These are phyloP conservation scores for Plasmopara muralis DNA, from an alignment of 352 stramenopile genomes.

Conservation along the genomic window DNA sequence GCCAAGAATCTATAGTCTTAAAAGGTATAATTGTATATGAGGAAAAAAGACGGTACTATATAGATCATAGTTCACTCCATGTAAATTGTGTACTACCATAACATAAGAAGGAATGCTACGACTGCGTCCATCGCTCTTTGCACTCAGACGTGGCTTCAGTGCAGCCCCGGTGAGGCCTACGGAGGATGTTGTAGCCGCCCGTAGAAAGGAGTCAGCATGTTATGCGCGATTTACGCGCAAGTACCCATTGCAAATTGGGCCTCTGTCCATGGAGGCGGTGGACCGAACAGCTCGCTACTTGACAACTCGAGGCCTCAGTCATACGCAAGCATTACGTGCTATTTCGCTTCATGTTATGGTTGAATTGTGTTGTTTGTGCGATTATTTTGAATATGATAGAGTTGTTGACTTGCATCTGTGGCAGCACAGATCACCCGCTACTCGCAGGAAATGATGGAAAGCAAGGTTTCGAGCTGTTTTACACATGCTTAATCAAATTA, in stretches of 20 bases:
- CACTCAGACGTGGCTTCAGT: conserved; percentile 7
- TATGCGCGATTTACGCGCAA: conserved; percentile 41
- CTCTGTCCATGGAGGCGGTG: conserved; percentile 14
- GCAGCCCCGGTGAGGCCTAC: conserved; percentile 3
- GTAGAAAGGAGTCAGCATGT: conserved; percentile 14
- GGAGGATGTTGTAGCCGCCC: not conserved
- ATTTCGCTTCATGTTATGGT: conserved; percentile 36
- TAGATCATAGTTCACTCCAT: too few relatives aligned
- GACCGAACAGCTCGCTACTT: conserved; percentile 30
- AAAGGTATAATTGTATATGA: too few relatives aligned
- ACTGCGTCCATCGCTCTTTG: conserved; percentile 1
- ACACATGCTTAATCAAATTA: not conserved
- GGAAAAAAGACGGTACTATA: too few relatives aligned
- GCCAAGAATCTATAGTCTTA: too few relatives aligned
- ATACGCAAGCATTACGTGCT: conserved; percentile 23
- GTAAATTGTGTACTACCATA: too few relatives aligned
- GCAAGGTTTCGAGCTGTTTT: conserved; percentile 23
- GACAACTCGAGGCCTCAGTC: conserved; percentile 22
- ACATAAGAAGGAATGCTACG: not conserved
- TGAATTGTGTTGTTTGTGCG: not conserved
- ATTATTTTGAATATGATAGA: not conserved
- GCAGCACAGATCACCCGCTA: conserved; percentile 26
- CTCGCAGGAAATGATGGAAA: conserved; percentile 24
- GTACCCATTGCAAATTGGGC: conserved; percentile 5
- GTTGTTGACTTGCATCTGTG: not conserved